Evolutionary conservation across 2,329 filamentous ascomycete genomes (phyloP).

Genomic region (Pseudovirgaria hyperparasitica): DNA sequence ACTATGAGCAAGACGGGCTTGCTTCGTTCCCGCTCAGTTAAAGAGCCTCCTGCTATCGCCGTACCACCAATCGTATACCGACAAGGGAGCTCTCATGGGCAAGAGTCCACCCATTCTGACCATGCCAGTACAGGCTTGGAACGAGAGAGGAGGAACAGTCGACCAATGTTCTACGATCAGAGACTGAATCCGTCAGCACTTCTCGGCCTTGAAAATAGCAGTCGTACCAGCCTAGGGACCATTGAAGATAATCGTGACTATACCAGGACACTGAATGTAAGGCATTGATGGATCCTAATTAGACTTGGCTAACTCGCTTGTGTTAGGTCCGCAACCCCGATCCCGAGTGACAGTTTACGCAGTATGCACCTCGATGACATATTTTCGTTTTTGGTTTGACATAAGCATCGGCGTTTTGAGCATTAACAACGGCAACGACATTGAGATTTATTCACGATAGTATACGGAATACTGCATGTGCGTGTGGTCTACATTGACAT

Average conservation of each 20-base stretch:
- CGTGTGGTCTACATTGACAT: no score
- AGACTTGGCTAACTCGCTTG: neutral
- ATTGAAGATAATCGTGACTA: slow-evolving; percentile 36
- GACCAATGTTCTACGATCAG: slow-evolving; percentile 34
- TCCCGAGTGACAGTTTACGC: slow-evolving; percentile 7
- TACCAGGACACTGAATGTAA: slow-evolving; percentile 32
- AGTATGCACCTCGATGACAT: no score
- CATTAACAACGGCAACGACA: no score
- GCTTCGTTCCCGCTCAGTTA: slow-evolving; percentile 19
- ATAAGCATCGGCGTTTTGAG: slow-evolving; percentile 6
- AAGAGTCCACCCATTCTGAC: no score
- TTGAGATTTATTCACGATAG: no score
- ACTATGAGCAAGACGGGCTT: slow-evolving; percentile 36
- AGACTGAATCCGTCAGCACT: slow-evolving; percentile 35
- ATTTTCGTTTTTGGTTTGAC: slow-evolving; percentile 4
- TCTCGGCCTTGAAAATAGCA: slow-evolving; percentile 33
- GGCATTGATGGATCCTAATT: slow-evolving; percentile 9
- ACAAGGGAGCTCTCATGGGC: no score
- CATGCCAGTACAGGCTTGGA: slow-evolving; percentile 19
- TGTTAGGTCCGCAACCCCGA: slow-evolving; percentile 23
- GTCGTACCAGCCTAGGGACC: slow-evolving; percentile 32
- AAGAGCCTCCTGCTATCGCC: no score
- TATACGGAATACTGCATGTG: no score
- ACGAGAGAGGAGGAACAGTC: slow-evolving; percentile 26
- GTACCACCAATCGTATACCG: neutral